Percentiles rank a stretch among this genome's conserved stretches.
Evolutionary conservation across 2,329 filamentous ascomycete genomes (phyloP).

Genomic region (Pochonia chlamydosporia): DNA sequence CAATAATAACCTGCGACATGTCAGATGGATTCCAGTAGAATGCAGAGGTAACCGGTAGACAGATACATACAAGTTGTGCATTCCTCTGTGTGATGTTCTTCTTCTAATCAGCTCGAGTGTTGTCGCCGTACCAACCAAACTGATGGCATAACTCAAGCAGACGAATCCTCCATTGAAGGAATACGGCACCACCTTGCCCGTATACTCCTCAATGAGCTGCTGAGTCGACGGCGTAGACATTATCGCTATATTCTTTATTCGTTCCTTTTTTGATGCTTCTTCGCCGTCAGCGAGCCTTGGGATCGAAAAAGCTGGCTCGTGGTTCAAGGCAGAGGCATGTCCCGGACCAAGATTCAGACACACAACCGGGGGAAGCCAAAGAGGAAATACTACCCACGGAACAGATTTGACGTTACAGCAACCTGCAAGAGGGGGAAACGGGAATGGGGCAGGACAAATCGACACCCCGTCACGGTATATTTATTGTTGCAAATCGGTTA

Average conservation of each 20-base stretch:
- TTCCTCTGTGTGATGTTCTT: constrained; percentile 61
- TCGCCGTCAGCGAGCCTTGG: not conserved
- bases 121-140: constrained; percentile 69
- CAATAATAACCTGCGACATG: constrained; percentile 48
- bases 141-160: constrained; percentile 69
- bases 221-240: constrained; percentile 7
- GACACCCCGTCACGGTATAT: not conserved
- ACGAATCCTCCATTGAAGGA: constrained; percentile 57
- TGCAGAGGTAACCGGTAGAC: not conserved
- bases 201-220: constrained; percentile 32
- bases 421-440: not conserved
- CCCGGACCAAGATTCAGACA: not conserved
- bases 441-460: not conserved
- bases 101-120: constrained; percentile 79
- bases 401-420: not conserved
- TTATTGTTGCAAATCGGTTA: not conserved
- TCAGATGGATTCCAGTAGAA: not conserved
- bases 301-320: no score
- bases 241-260: not conserved
- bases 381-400: not conserved
- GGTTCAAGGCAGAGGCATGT: not conserved
- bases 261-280: not conserved
- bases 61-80: constrained; percentile 59
- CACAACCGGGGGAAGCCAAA: not conserved
- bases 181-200: constrained; percentile 40